These are phyloP conservation scores for Fraxinus pennsylvanica DNA, from an alignment of 257 asterid genomes.

Conservation along the genomic window DNA sequence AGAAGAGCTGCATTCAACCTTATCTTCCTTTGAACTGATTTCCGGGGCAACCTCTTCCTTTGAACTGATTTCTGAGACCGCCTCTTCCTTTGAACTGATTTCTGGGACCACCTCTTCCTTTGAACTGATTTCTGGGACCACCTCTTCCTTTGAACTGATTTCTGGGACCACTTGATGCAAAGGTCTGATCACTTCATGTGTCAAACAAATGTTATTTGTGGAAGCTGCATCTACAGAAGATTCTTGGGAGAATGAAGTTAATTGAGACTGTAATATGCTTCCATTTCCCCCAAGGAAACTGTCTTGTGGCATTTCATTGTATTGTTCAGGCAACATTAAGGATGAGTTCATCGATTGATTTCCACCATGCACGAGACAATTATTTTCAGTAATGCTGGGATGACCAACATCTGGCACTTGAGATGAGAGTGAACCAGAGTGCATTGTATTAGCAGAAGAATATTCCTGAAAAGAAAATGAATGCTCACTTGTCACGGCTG, in stretches of 20 bases:
- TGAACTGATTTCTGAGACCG: not conserved
- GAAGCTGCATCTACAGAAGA: constrained; percentile 32
- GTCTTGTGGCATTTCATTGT: constrained; percentile 20
- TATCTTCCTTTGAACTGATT: constrained; percentile 28
- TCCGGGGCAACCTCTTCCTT: constrained; percentile 16
- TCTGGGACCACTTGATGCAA: constrained; percentile 25
- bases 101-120: not conserved
- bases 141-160: constrained; percentile 1
- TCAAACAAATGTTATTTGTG: not conserved
- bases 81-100: not conserved
- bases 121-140: not conserved
- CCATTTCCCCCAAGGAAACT: constrained; percentile 6
- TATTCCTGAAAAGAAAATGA: constrained; percentile 1
- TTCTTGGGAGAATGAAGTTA: constrained; percentile 21
- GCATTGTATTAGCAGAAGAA: not conserved
- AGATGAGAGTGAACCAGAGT: not conserved
- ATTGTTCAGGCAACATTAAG: constrained; percentile 26
- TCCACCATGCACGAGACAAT: constrained; percentile 2
- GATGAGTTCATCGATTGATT: not conserved
- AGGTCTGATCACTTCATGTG: constrained; percentile 22
- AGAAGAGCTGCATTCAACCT: constrained; percentile 23
- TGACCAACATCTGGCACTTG: constrained; percentile 8
- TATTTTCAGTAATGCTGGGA: constrained; percentile 24
- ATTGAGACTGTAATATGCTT: constrained; percentile 13
- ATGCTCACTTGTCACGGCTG: constrained; percentile 24